phyloP scores from a whole-genome alignment of 805 yeast genomes.

The Yueomyces sinensis region DNA sequence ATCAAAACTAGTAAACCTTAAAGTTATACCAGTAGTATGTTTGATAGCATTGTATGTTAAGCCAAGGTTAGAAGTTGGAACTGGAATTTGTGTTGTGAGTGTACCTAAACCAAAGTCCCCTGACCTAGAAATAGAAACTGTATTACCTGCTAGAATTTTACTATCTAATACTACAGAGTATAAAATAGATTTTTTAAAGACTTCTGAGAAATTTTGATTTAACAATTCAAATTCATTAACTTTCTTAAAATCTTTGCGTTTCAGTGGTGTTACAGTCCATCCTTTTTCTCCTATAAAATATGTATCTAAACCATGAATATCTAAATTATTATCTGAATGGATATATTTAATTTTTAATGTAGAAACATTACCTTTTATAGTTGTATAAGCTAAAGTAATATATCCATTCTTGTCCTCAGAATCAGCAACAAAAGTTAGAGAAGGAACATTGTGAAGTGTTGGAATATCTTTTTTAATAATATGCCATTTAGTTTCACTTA shows the following conservation, averaged over 20 bases:
- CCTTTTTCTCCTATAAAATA: slow-evolving; percentile 10
- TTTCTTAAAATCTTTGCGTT: slow-evolving; percentile 8
- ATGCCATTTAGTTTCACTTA: background rate
- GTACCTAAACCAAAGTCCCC: slow-evolving; percentile 16
- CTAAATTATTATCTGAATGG: background rate
- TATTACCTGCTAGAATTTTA: slow-evolving; percentile 6
- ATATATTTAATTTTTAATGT: slow-evolving; percentile 7
- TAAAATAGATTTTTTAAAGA: slow-evolving; percentile 8
- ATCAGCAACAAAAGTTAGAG: slow-evolving; percentile 7
- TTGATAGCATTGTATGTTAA: slow-evolving; percentile 5
- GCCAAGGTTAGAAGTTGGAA: slow-evolving; percentile 11
- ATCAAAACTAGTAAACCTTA: slow-evolving; percentile 14
- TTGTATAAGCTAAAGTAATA: slow-evolving; percentile 7
- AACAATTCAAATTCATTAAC: slow-evolving; percentile 13
- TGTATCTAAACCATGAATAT: slow-evolving; percentile 4
- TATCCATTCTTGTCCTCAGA: slow-evolving; percentile 4
- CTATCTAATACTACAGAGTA: slow-evolving; percentile 11
- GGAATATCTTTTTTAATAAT: slow-evolving; percentile 4
- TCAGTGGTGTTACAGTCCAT: slow-evolving; percentile 10
- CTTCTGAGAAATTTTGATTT: slow-evolving; percentile 11
- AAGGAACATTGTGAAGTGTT: slow-evolving; percentile 10
- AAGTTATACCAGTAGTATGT: slow-evolving; percentile 1
- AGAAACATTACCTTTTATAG: slow-evolving; percentile 12
- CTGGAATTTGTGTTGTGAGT: slow-evolving; percentile 15
- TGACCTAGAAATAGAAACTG: slow-evolving; percentile 7